phyloP scores from a whole-genome alignment of 176 grass and related monocot species.

The Triticum dicoccoides region DNA sequence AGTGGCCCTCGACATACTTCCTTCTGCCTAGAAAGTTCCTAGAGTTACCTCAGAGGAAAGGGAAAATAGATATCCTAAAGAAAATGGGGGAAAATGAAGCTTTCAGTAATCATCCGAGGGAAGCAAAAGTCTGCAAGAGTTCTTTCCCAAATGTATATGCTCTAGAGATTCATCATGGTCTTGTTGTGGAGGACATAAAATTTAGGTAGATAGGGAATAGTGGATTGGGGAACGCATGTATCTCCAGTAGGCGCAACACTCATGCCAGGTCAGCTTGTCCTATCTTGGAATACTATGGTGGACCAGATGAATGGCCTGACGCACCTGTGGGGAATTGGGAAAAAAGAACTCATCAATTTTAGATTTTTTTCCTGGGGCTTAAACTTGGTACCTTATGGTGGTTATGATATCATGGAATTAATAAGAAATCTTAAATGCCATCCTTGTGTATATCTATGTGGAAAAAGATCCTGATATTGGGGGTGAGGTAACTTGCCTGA shows the following conservation, averaged over 20 bases:
- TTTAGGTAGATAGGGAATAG: not conserved
- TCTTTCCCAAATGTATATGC: not conserved
- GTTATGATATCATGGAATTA: not conserved
- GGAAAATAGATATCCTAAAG: not conserved
- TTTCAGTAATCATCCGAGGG: not conserved
- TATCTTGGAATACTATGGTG: not conserved
- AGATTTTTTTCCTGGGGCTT: not conserved
- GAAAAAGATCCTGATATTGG: not conserved
- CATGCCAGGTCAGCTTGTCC: not conserved
- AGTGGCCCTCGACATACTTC: slow-evolving; percentile 90
- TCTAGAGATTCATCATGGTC: not conserved
- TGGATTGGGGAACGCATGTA: not conserved
- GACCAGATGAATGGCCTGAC: not conserved
- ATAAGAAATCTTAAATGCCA: not conserved
- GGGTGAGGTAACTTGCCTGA: not conserved
- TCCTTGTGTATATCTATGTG: not conserved
- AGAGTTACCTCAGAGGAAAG: not conserved
- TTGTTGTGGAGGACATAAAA: not conserved
- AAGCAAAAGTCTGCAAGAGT: not conserved
- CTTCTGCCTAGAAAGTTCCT: slow-evolving; percentile 47
- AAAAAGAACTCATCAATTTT: not conserved
- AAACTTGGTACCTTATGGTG: not conserved
- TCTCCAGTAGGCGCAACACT: not conserved
- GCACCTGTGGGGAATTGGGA: not conserved
- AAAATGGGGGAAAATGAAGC: not conserved